Base-by-base conservation (phyloP, 352 stramenopile species). In the Blastocystis sp. region DNA sequence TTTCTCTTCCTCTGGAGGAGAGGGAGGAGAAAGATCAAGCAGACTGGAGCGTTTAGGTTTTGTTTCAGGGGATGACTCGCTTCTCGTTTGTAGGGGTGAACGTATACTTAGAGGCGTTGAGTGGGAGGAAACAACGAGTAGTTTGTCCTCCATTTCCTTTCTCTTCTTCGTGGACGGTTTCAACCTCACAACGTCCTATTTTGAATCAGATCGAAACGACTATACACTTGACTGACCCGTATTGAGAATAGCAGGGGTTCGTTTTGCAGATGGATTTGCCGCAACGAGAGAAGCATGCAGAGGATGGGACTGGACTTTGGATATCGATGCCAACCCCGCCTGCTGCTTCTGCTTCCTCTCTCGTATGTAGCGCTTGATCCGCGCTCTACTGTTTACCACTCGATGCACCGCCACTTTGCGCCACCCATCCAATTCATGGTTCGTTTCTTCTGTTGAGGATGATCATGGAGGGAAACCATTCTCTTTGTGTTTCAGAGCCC, bases 361-460 rank as follows among this genome's bases (percentile, higher is more conserved):
- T 38, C 59, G 52, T 21, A 84, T 45, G 45, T 84, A 84, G 34
- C 66, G 65, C 17, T 84, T 84, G 52, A 84, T 84, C 34, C 74
- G 74, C 2, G 74, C 74, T 53, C 74, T 84, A 70, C 45, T 17
- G 2, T 19, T 69, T 7, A 67, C 1, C 53, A 56, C 21, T 84
- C 0, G 17, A 28, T 34, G 10, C 3, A n/a, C 5, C 19, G 14
- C 0, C 56, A 84, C 74, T 84, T 84, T 10, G 74, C 74, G 11
- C 74, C 74, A 66, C 74, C 74, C 74, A 84, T 84, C 74, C 74
- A 84, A 28, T 84, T 84, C 74, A 84, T 84, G 56, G 14, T n/a
- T 40, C 14, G 14, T 14, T 70, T 70, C 34, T 17, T 45, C 45
- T 23, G 34, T 28, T 56, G 48, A 45, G 40, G 21, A 23, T 28